Evolutionary conservation across 2,329 filamentous ascomycete genomes (phyloP), one percentile per base, ranked within the genome.

Genomic region (Dryadomyces quercus-mongolicae): DNA sequence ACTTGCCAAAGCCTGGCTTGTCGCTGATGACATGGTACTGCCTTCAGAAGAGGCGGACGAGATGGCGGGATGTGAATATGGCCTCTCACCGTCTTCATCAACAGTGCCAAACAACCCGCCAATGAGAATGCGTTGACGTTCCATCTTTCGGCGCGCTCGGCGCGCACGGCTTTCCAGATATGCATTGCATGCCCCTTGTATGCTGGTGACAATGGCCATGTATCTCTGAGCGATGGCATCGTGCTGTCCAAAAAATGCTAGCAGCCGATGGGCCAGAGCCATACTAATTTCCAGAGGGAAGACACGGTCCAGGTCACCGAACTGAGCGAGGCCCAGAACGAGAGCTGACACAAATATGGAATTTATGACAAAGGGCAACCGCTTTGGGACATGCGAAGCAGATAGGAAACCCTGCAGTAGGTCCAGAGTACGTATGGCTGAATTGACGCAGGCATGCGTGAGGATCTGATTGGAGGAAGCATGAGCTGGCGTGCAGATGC

Each of bases 331-430:
- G 0, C 72, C 72, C 0, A 75, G 62, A 0, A 74, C 71, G 0
- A 75, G 60, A 0, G 69, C 70, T 0, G 71, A 71, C 6, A 72
- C 68, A 56, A 75, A 74, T 3, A 70, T 66, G 1, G 70, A 71
- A 50, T 74, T 75, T 5, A 74, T 70, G 0, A 74, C 59, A 16
- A 74, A 72, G 0, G 72, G 72, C 4, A 74, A 59, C 1, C 71
- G 64, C 34, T 69, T 70, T 0, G 72, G 71, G 0, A 73, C 62
- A 2, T 63, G 60, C 1, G 63, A 56, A 1, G 64, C 65, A 1
- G 59, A 60, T 4, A 68, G 57, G 1, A 75, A 64, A 1, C 62
- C 63, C 13, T 70, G 65, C 0, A 72, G 60, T 0, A 74, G 63
- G 5, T 71, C 68, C 2, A 74, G 63, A 0, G 65, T 64, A 9